Evolutionary conservation across 768 basidiomycete genomes (phyloP).

Genomic region (Trametes gibbosa): DNA sequence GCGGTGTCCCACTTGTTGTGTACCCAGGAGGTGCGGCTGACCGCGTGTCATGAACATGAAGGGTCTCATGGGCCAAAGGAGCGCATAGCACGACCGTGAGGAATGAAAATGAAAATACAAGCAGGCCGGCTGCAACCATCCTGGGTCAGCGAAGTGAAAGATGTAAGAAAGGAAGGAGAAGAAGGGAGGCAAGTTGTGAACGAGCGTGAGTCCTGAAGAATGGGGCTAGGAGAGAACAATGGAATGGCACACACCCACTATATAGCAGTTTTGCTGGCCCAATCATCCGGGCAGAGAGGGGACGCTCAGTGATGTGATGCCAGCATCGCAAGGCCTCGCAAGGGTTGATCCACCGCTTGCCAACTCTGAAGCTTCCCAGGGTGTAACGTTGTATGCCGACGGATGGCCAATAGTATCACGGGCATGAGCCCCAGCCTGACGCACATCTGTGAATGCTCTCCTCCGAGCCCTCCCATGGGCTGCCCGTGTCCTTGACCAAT

Average conservation of each 20-base stretch:
- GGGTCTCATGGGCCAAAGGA: conserved; percentile 15
- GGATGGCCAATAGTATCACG: background rate
- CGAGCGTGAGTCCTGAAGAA: background rate
- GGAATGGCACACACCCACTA: background rate
- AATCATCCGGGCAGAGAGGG: background rate
- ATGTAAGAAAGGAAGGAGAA: background rate
- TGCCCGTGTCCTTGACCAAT: background rate
- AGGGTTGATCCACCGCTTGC: background rate
- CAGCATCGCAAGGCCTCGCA: background rate
- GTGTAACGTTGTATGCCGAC: background rate
- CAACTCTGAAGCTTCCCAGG: background rate
- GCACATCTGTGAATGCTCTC: no score
- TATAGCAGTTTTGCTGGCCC: background rate
- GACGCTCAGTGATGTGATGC: background rate
- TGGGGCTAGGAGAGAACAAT: background rate
- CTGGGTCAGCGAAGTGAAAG: background rate
- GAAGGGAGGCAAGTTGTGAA: background rate
- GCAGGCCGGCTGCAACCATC: conserved; percentile 25
- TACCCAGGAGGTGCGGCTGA: conserved; percentile 30
- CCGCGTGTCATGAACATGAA: conserved; percentile 31
- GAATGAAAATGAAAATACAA: conserved; percentile 22
- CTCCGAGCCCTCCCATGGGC: background rate
- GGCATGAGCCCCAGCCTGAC: no score
- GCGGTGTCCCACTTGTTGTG: conserved; percentile 25
- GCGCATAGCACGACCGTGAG: conserved; percentile 22